Conservation (phyloP, 192 early-diverging fungal species). For the Geranomyces variabilis region DNA sequence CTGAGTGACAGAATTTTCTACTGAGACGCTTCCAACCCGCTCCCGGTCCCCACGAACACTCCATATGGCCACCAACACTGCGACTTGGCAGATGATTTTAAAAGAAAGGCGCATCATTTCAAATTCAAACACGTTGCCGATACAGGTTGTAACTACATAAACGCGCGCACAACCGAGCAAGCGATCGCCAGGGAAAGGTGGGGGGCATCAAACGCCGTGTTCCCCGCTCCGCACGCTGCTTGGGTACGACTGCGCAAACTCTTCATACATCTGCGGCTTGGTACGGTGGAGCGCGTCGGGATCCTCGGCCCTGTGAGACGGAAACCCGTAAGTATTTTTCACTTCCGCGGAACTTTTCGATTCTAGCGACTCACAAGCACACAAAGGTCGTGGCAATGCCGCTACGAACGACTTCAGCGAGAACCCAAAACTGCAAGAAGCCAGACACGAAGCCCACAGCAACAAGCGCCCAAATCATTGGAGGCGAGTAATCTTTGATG, state of each 20-base stretch:
- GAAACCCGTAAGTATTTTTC: too few relatives aligned
- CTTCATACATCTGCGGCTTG: constrained; percentile 38
- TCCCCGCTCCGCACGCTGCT: background rate
- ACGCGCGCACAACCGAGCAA: too few relatives aligned
- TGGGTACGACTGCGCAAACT: constrained; percentile 34
- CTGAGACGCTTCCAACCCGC: too few relatives aligned
- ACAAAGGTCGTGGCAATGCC: constrained; percentile 92
- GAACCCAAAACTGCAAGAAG: constrained; percentile 73
- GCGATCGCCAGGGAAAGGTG: too few relatives aligned
- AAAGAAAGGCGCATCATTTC: too few relatives aligned
- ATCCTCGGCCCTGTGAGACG: constrained; percentile 33
- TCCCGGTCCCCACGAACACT: too few relatives aligned
- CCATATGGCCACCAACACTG: too few relatives aligned
- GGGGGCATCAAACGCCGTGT: too few relatives aligned
- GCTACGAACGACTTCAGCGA: constrained; percentile 77
- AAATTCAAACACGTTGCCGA: too few relatives aligned
- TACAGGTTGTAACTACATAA: too few relatives aligned
- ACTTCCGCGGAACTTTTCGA: constrained; percentile 5
- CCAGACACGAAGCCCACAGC: constrained; percentile 72
- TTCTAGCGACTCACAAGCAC: constrained; percentile 62
- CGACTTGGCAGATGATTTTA: too few relatives aligned
- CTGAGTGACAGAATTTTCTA: too few relatives aligned
- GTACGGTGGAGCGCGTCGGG: constrained; percentile 31
- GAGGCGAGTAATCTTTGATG: constrained; percentile 5
- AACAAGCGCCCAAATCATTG: background rate